Evolutionary conservation across 148 eudicot genomes (phyloP).

Genomic region (Dysphania ambrosioides): DNA sequence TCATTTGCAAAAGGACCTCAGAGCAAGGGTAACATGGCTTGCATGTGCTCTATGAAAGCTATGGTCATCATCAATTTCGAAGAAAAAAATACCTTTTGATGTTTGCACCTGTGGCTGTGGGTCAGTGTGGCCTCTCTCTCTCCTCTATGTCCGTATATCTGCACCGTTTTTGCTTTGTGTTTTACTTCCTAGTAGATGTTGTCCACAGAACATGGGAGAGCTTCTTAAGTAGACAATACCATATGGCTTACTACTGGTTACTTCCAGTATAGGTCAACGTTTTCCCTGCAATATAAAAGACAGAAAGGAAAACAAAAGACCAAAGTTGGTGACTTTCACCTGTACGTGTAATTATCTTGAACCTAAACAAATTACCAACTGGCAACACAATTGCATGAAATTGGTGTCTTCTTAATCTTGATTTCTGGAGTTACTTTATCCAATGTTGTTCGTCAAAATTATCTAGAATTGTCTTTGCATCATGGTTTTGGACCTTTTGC

Average conservation of each 20-base stretch:
- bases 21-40: conserved; percentile 69
- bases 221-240: conserved; percentile 16
- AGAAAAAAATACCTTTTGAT: conserved; percentile 23
- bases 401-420: conserved; percentile 4
- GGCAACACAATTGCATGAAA: conserved; percentile 6
- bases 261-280: conserved; percentile 3
- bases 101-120: conserved; percentile 27
- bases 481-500: neutral
- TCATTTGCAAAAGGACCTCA: conserved; percentile 18
- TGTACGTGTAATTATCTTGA: conserved; percentile 5
- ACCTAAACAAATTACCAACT: conserved; percentile 10
- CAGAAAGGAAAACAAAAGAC: neutral
- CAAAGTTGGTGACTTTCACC: conserved; percentile 1
- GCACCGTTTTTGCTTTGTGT: conserved; percentile 24
- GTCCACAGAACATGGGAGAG: conserved; percentile 44
- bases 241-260: conserved; percentile 17
- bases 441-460: neutral
- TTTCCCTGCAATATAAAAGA: neutral
- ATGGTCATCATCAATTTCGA: conserved; percentile 36
- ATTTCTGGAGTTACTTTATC: neutral
- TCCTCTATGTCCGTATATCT: conserved; percentile 2
- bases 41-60: conserved; percentile 54
- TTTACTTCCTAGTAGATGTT: conserved; percentile 18
- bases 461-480: conserved; percentile 8
- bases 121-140: conserved; percentile 31